Base-by-base conservation (phyloP, 2,329 filamentous ascomycete genomes). In the Fusarium burgessii region DNA sequence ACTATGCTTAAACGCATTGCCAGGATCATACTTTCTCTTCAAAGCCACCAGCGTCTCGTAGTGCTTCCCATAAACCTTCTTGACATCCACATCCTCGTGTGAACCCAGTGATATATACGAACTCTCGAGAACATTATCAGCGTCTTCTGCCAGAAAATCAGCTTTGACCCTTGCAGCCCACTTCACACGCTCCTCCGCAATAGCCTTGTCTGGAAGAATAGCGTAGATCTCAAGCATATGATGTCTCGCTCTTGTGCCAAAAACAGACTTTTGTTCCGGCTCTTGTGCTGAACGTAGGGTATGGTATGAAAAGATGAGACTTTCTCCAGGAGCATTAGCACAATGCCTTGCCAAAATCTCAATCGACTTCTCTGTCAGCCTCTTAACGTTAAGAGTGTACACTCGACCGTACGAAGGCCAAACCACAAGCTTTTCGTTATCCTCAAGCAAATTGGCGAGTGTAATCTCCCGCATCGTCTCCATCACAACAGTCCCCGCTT, bases 221-320 rank as follows among this genome's bases (percentile, higher is more conserved):
- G 62, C 54, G 7, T 66, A 66, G 6, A 66, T 66, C 20, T 66
- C 63, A 10, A 66, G 12, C 62, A 66, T 49, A 4, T 66, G 63
- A 12, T 66, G 63, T 0, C 46, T 5, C 0, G 63, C 54, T 14
- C 46, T 20, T 0, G 35, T 38, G 0, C 63, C 63, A 2, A 66
- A 66, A 1, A 66, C 25, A 1, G 63, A 65, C 4, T 25, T 57
- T 0, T 49, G 15, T 4, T 33, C 32, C 0, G 52, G 46, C 2
- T 66, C 61, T 47, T 51, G 14, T 9, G 20, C 18, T 1, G 63
- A 66, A 8, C 32, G 45, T 0, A 66, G 17, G 0, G 62, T 66
- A 4, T 66, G 63, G 5, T 66, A 40, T 5, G 63, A 46, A 20
- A 66, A 66, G 7, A 66, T 60, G 0, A 46, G 17, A 5, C 54